These are phyloP conservation scores for Podospora bellae-mahoneyi DNA, from an alignment of 495 filamentous ascomycete genomes.

Conservation along the genomic window DNA sequence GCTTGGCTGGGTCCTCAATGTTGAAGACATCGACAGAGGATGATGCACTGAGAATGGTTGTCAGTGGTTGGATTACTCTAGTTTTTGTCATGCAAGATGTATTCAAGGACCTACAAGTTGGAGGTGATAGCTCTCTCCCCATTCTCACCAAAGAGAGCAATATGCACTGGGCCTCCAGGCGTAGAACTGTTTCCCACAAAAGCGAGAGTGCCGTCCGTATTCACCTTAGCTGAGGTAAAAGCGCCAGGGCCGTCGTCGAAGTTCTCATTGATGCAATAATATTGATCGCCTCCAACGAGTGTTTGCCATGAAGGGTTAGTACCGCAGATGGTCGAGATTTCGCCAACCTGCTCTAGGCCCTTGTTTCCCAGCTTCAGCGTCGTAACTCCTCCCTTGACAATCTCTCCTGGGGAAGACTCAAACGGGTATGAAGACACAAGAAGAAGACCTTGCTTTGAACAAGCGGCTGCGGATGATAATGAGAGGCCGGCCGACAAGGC, in stretches of 20 bases:
- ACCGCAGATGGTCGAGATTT: constrained; percentile 47
- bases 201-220: constrained; percentile 40
- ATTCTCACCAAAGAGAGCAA: constrained; percentile 41
- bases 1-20: constrained; percentile 32
- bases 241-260: constrained; percentile 37
- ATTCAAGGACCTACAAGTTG: constrained; percentile 39
- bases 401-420: not conserved
- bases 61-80: constrained; percentile 10
- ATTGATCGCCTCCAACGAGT: constrained; percentile 44
- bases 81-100: not conserved
- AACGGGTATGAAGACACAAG: constrained; percentile 17
- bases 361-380: constrained; percentile 45
- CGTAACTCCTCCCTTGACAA: constrained; percentile 37
- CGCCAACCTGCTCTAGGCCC: constrained; percentile 23
- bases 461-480: constrained; percentile 12
- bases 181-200: constrained; percentile 33
- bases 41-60: constrained; percentile 24
- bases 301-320: constrained; percentile 58
- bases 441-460: constrained; percentile 4
- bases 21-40: constrained; percentile 25
- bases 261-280: constrained; percentile 63
- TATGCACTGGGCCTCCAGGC: constrained; percentile 45
- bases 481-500: constrained; percentile 16
- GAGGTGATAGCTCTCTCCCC: constrained; percentile 44
- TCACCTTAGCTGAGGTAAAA: constrained; percentile 42